phyloP scores from a whole-genome alignment of 163 green algal genomes.

The Scenedesmus sp. region DNA sequence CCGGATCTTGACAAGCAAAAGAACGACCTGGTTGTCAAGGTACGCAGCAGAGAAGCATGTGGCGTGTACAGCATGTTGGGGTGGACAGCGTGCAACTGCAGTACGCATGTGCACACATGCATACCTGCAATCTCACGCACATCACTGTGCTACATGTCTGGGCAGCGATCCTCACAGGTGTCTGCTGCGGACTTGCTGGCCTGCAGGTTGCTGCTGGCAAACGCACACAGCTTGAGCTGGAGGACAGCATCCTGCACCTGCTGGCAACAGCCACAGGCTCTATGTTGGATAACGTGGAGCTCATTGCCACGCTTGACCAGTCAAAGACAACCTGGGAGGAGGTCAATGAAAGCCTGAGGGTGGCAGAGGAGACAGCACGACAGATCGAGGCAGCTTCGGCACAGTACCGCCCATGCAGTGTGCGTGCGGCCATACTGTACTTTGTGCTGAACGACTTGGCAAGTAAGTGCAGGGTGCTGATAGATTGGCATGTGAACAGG shows the following conservation, averaged over 20 bases:
- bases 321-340: slow-evolving; percentile 92
- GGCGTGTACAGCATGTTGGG: too few relatives aligned
- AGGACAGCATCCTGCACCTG: slow-evolving; percentile 90
- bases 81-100: too few relatives aligned
- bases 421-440: slow-evolving; percentile 85
- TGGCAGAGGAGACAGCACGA: slow-evolving; percentile 85
- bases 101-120: too few relatives aligned
- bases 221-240: slow-evolving; percentile 83
- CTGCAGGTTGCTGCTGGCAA: slow-evolving; percentile 65
- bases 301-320: slow-evolving; percentile 90
- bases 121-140: too few relatives aligned
- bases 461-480: not conserved
- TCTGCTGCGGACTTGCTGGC: not conserved
- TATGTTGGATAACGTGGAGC: slow-evolving; percentile 91
- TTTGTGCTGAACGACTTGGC: slow-evolving; percentile 90
- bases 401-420: slow-evolving; percentile 83
- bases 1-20: slow-evolving; percentile 91
- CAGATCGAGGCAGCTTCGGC: slow-evolving; percentile 85
- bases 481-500: not conserved
- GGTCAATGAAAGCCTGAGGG: slow-evolving; percentile 81
- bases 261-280: slow-evolving; percentile 84
- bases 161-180: too few relatives aligned
- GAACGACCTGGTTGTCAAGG: slow-evolving; percentile 92
- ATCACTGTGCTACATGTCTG: too few relatives aligned
- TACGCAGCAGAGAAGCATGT: slow-evolving; percentile 41